Evolutionary conservation across 2,329 filamentous ascomycete genomes (phyloP).

Genomic region (Sphaerulina vaccinii): DNA sequence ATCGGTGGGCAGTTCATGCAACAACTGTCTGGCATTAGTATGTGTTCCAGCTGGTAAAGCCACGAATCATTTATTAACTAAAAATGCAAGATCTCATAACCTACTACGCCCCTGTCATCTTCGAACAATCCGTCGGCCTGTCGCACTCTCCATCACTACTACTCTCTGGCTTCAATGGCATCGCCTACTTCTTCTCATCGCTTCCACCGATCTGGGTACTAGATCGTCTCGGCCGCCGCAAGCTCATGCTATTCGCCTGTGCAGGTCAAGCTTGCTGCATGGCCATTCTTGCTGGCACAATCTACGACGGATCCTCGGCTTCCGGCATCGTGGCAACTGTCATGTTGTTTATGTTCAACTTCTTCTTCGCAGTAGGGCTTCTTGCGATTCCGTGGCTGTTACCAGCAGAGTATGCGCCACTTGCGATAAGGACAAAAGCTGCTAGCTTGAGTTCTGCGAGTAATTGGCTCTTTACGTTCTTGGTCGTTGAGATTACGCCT

Average conservation of each 20-base stretch:
- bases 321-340: constrained; percentile 43
- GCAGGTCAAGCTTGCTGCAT: constrained; percentile 43
- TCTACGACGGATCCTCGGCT: constrained; percentile 40
- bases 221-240: constrained; percentile 56
- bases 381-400: constrained; percentile 89
- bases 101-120: constrained; percentile 43
- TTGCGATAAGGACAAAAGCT: constrained; percentile 93
- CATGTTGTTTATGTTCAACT: constrained; percentile 44
- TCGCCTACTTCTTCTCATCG: constrained; percentile 43
- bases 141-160: constrained; percentile 43
- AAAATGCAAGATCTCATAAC: not conserved
- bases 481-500: constrained; percentile 41
- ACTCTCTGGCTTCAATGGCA: constrained; percentile 51
- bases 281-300: constrained; percentile 48
- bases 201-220: constrained; percentile 45
- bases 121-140: constrained; percentile 52
- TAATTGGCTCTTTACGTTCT: constrained; percentile 42
- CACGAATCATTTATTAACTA: constrained; percentile 18
- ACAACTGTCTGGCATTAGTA: constrained; percentile 37
- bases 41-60: constrained; percentile 20
- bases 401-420: constrained; percentile 87
- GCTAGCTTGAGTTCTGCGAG: constrained; percentile 80
- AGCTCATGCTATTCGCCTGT: constrained; percentile 40
- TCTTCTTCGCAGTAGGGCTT: constrained; percentile 37
- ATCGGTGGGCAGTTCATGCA: constrained; percentile 51